Percentiles rank a stretch among this genome's conserved stretches.
phyloP scores from a whole-genome alignment of 495 filamentous ascomycete genomes.

The Aspergillus panamensis region DNA sequence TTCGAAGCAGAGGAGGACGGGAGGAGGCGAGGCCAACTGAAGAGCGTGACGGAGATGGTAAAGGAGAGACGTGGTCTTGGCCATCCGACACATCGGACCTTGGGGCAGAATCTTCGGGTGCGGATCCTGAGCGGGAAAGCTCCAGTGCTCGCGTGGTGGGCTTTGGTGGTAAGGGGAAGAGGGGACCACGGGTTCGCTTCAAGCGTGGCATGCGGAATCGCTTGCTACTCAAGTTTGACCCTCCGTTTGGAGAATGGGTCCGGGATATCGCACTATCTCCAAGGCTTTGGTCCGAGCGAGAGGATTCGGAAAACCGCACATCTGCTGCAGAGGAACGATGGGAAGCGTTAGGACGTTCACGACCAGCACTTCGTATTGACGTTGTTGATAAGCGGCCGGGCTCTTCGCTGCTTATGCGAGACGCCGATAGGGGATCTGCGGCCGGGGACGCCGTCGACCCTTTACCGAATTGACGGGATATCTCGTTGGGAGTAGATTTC shows the following conservation, averaged over 20 bases:
- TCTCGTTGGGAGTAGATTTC: conserved; percentile 17
- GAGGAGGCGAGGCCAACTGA: conserved; percentile 44
- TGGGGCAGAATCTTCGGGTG: conserved; percentile 21
- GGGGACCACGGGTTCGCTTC: conserved; percentile 73
- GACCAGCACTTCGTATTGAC: conserved; percentile 46
- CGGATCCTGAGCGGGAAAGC: conserved; percentile 27
- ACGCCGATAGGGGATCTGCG: conserved; percentile 42
- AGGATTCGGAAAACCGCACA: conserved; percentile 82
- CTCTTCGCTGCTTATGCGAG: conserved; percentile 65
- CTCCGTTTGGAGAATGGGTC: conserved; percentile 30
- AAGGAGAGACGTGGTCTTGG: conserved; percentile 45
- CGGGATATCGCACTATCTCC: conserved; percentile 62
- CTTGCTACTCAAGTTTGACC: conserved; percentile 56
- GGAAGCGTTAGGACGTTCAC: conserved; percentile 63
- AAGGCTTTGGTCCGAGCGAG: conserved; percentile 81
- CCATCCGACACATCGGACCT: conserved; percentile 29
- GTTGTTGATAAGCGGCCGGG: conserved; percentile 56
- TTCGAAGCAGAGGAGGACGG: conserved; percentile 47
- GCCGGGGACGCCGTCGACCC: conserved; percentile 36
- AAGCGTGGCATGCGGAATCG: conserved; percentile 78
- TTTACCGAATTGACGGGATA: conserved; percentile 24
- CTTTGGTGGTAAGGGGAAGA: conserved; percentile 85
- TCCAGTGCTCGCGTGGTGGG: conserved; percentile 32
- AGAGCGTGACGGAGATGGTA: conserved; percentile 55
- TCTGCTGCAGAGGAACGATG: conserved; percentile 64